phyloP scores from a whole-genome alignment of 139 green algal species.

The Yamagishiella unicocca region DNA sequence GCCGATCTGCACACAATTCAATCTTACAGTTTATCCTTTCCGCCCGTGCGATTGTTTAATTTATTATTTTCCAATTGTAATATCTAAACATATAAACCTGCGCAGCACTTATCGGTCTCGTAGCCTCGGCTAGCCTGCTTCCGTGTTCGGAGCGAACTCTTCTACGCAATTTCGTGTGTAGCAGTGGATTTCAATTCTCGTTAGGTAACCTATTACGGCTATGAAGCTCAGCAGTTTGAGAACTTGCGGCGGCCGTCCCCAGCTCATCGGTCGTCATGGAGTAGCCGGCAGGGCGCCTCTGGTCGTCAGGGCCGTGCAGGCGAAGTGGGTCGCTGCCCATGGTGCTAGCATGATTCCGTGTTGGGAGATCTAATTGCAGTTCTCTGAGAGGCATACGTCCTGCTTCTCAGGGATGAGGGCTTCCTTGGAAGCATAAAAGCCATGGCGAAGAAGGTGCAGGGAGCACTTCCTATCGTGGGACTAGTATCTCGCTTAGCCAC shows the following conservation, averaged over 20 bases:
- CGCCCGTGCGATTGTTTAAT: no score
- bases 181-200: neutral
- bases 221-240: neutral
- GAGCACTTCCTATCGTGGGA: slow-evolving; percentile 80
- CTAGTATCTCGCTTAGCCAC: slow-evolving; percentile 76
- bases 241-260: neutral
- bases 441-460: slow-evolving; percentile 64
- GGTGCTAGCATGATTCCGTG: no score
- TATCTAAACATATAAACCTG: no score
- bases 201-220: neutral
- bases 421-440: neutral
- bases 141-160: no score
- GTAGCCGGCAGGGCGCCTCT: neutral
- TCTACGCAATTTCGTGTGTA: no score
- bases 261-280: neutral
- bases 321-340: neutral
- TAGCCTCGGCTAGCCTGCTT: no score
- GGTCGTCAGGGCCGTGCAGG: neutral
- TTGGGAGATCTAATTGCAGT: no score
- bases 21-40: no score
- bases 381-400: no score
- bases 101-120: no score
- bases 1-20: no score
- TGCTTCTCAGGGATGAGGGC: slow-evolving; percentile 1
- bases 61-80: no score